Evolutionary conservation across 768 basidiomycete species (phyloP), one percentile per base, ranked within the genome.

Genomic region (Mycena sanguinolenta): DNA sequence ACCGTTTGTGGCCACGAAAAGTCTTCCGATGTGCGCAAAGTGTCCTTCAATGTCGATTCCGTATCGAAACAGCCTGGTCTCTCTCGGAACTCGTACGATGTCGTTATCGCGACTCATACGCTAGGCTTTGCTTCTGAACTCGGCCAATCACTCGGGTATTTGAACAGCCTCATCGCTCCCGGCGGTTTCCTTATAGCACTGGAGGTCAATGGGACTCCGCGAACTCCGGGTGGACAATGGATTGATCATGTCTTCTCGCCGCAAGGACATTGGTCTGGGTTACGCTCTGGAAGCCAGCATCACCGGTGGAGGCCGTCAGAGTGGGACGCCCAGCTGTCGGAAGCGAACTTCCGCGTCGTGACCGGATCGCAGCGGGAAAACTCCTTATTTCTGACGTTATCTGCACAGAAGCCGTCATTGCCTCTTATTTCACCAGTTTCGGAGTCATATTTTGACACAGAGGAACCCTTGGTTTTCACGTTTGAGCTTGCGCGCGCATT

Each of bases 281-380:
- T 66, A 30, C 65, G 65, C 36, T 66, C 65, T 14, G 65, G 65
- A 34, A 66, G 49, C n/a, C 42, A 66, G 55, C 39, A 66, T 30
- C 55, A 58, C 36, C 53, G 65, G 55, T 49, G 53, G 65, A 44
- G 55, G 30, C 57, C 2, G 42, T 57, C 55, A 9, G 55, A 57
- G 25, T 57, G 55, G 55, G 36, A 57, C 23, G 21, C 19, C 55
- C 55, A 57, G 13, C 55, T 57, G 8, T 21, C 55, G 5, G 21
- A n/a, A 38, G 55, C 55, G 3, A 23, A 38, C 55, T 57, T 57
- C 30, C 34, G 34, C 55, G n/a, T 34, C n/a, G n/a, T 38, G 34
- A 34, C 36, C 9, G 21, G 1, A n/a, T n/a, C n/a, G 17, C 32
- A 23, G 10, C 36, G 10, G 34, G 55, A 57, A 4, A 21, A 34